Conservation (phyloP, 495 filamentous ascomycete species). For the Penicillium angulare region DNA sequence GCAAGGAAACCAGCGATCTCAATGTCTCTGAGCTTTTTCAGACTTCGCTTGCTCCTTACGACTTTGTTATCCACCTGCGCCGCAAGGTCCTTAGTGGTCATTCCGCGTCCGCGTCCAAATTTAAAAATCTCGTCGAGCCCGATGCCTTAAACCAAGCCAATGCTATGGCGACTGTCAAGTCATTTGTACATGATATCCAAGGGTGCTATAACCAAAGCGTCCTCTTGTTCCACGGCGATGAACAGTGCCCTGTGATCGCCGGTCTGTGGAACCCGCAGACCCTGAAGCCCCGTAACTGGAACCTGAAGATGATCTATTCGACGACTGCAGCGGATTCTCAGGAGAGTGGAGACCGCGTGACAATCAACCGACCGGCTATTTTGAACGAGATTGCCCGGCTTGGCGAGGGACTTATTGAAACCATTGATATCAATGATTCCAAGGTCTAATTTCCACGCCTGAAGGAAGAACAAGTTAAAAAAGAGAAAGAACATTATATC, state of each 20-base stretch:
- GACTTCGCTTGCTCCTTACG: slow-evolving; percentile 68
- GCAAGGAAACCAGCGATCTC: slow-evolving; percentile 54
- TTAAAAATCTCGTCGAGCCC: slow-evolving; percentile 65
- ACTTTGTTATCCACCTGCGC: slow-evolving; percentile 76
- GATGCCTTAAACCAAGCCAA: slow-evolving; percentile 8
- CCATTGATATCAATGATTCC: slow-evolving; percentile 26
- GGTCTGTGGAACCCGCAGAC: slow-evolving; percentile 80
- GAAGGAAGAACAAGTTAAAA: not conserved
- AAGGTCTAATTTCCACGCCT: not conserved
- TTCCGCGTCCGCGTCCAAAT: slow-evolving; percentile 41
- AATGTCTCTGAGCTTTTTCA: slow-evolving; percentile 65
- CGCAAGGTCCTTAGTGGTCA: slow-evolving; percentile 37
- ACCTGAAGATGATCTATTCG: slow-evolving; percentile 65
- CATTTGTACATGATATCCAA: slow-evolving; percentile 60
- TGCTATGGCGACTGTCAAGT: slow-evolving; percentile 41
- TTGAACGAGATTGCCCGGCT: slow-evolving; percentile 71
- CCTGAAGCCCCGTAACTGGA: slow-evolving; percentile 54
- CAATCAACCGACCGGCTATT: slow-evolving; percentile 70
- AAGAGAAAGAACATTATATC: not conserved
- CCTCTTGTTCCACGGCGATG: slow-evolving; percentile 69
- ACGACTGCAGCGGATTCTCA: slow-evolving; percentile 51
- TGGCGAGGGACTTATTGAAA: slow-evolving; percentile 43
- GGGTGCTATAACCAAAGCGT: slow-evolving; percentile 59
- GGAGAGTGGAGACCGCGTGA: slow-evolving; percentile 38
- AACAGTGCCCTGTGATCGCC: slow-evolving; percentile 58